These are phyloP conservation scores for Plantago elongata DNA, from an alignment of 257 asterid species.

Conservation along the genomic window DNA sequence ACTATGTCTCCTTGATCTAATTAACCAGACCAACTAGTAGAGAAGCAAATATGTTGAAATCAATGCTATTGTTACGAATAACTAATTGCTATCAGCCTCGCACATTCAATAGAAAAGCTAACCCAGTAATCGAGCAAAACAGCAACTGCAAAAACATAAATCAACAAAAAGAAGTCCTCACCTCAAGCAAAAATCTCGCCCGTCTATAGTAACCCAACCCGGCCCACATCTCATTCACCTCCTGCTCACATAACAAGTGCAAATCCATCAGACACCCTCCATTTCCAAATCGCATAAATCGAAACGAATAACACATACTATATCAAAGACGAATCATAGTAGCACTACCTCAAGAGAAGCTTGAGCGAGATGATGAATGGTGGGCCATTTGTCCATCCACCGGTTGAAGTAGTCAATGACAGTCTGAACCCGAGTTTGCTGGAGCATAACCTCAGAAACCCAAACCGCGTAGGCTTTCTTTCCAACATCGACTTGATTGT, in stretches of 20 bases:
- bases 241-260: conserved; percentile 45
- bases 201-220: conserved; percentile 93
- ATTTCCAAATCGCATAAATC: neutral
- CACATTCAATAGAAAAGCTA: too few species aligned
- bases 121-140: too few species aligned
- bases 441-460: conserved; percentile 99
- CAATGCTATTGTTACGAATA: too few species aligned
- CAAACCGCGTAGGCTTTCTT: conserved; percentile 84
- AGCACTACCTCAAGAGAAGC: conserved; percentile 73
- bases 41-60: too few species aligned
- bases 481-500: conserved; percentile 35
- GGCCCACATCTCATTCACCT: conserved; percentile 98
- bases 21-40: too few species aligned
- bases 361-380: conserved; percentile 66
- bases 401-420: conserved; percentile 77
- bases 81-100: too few species aligned
- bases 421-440: conserved; percentile 97
- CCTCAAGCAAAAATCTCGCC: conserved; percentile 85
- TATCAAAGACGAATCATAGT: neutral
- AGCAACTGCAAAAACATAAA: neutral
- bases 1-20: too few species aligned
- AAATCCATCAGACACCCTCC: neutral
- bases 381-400: conserved; percentile 96
- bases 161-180: conserved; percentile 18
- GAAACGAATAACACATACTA: neutral